phyloP scores from a whole-genome alignment of 257 asterid genomes.

The Capsicum baccatum region DNA sequence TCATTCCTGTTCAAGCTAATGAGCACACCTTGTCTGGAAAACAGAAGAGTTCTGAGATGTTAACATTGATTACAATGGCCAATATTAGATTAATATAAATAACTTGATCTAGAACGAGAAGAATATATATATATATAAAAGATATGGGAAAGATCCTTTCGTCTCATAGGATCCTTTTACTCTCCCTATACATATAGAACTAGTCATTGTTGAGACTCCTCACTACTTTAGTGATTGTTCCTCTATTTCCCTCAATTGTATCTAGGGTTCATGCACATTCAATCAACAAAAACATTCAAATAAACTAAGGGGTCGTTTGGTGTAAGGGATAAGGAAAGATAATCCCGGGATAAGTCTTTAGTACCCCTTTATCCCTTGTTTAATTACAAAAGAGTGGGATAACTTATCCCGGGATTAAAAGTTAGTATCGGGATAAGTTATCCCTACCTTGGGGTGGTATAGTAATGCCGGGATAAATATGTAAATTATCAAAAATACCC shows the following conservation, averaged over 20 bases:
- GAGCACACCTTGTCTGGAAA: constrained; percentile 77
- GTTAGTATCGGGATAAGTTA: no score
- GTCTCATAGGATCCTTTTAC: constrained; percentile 13
- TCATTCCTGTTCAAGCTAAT: constrained; percentile 50
- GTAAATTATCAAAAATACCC: no score
- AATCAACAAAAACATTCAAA: neutral
- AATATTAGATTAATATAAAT: neutral
- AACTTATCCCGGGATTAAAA: no score
- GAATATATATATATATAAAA: neutral
- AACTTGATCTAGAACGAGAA: neutral
- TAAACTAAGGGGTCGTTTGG: neutral
- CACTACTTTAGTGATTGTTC: neutral
- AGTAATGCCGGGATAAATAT: no score
- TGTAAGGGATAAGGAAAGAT: no score
- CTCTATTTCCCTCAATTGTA: constrained; percentile 7
- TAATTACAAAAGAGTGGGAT: no score
- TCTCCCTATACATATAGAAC: neutral
- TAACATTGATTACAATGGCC: neutral
- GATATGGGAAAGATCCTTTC: neutral
- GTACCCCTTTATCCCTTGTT: no score
- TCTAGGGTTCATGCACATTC: constrained; percentile 5
- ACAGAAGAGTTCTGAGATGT: constrained; percentile 9
- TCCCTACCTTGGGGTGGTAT: no score
- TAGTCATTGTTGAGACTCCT: constrained; percentile 2
- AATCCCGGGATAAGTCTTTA: no score